A percentile compares a stretch with the other conserved stretches of the same genome.
Conservation (phyloP, 2,329 filamentous ascomycete species). For the Fonsecaea erecta region DNA sequence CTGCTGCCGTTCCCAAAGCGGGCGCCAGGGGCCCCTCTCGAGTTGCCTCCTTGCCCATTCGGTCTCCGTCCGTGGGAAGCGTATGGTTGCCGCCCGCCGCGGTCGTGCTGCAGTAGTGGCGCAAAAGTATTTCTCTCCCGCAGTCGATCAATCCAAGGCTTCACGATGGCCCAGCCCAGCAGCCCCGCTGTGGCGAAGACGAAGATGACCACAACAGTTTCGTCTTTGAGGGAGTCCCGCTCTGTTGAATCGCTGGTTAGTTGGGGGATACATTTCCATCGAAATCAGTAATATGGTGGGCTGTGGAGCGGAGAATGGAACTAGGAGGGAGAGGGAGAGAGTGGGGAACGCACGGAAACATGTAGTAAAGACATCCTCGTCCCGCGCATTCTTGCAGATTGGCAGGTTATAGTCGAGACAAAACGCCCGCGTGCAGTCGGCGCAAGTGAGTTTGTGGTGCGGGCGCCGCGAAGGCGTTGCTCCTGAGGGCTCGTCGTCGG, state of each 20-base stretch:
- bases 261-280: background rate
- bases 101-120: constrained; percentile 19
- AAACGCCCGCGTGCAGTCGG: constrained; percentile 70
- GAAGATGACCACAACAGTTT: constrained; percentile 69
- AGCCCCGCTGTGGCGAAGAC: constrained; percentile 66
- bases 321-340: background rate
- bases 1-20: background rate
- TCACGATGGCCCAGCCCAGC: constrained; percentile 63
- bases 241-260: constrained; percentile 47
- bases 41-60: background rate
- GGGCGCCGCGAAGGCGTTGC: constrained; percentile 39
- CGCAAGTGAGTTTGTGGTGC: constrained; percentile 59
- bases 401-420: constrained; percentile 66
- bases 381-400: constrained; percentile 63
- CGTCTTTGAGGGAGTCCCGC: constrained; percentile 69
- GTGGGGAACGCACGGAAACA: constrained; percentile 62
- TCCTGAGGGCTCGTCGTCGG: constrained; percentile 1
- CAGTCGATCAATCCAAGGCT: constrained; percentile 48
- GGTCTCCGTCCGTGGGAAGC: background rate
- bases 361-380: constrained; percentile 67
- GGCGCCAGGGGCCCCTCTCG: background rate
- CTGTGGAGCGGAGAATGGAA: too few species aligned
- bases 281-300: too few species aligned
- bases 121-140: constrained; percentile 23
- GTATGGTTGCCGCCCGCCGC: background rate